Evolutionary conservation across 2,329 filamentous ascomycete species (phyloP), one percentile per base, ranked within the genome.

Genomic region (Paecilomyces variotii): DNA sequence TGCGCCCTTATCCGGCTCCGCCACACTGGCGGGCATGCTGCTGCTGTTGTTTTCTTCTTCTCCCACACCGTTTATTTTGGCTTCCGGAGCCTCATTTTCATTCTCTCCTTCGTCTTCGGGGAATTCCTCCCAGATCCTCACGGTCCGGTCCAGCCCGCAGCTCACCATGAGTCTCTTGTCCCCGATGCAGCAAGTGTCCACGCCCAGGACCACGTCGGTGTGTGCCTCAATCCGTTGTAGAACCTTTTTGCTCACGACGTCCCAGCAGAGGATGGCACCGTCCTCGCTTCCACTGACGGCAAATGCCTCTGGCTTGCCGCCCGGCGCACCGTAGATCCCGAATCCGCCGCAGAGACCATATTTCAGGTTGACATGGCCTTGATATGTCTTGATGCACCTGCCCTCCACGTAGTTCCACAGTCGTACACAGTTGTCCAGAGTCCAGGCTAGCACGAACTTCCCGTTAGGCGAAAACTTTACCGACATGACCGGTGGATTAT

Each of bases 351-450:
- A 85, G n/a, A 97, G 81, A 63, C 90, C 93, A 74, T 89, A 97
- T 61, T 87, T 87, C 57, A 85, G 81, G 72, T 99, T 99, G 57
- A 79, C 77, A 69, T 97, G 94, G 0, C 94, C 94, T 72, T 97
- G 91, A 74, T 97, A 99, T 12, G 94, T 99, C 80, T 99, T 99
- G 68, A 96, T 88, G 65, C 94, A 94, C 28, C 87, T 86, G 6
- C 93, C 93, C 39, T 91, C 86, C 7, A 96, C 88, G 71, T 97
- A 99, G 73, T 97, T 90, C 94, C 94, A 99, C 25, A 99, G 79
- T 1, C 94, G 86, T 53, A 99, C 84, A 70, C 89, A 93, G 61
- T 87, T 89, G 77, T 99, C 94, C 64, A 97, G 82, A 62, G 90
- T 96, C 74, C 89, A 96, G 11, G 94, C 93, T 2, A 97, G 83